A percentile compares a stretch with the other conserved stretches of the same genome.
These are phyloP conservation scores for Novymonas esmeraldas DNA, from an alignment of 208 protist genomes.

Conservation along the genomic window DNA sequence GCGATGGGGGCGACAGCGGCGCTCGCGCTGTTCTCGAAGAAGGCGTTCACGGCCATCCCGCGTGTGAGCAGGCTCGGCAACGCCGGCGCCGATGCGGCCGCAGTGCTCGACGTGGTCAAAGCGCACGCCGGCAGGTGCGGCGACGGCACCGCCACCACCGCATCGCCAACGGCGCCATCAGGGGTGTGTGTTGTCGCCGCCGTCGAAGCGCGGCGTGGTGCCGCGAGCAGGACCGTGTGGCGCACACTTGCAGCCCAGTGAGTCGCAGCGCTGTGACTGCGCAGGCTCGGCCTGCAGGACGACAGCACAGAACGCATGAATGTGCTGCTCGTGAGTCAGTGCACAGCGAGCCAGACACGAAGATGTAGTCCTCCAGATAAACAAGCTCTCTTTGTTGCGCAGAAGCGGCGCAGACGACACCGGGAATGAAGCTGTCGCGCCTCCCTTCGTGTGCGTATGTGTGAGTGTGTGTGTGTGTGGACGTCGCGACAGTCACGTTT, in stretches of 20 bases:
- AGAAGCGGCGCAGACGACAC: no score
- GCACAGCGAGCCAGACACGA: no score
- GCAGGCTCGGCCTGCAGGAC: not conserved
- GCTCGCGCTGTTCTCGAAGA: slow-evolving; percentile 54
- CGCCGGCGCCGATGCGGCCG: not conserved
- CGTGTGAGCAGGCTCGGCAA: slow-evolving; percentile 5
- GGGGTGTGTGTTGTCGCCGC: no score
- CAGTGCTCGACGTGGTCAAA: not conserved
- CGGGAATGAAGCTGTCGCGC: no score
- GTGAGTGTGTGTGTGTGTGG: no score
- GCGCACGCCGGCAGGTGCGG: not conserved
- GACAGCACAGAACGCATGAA: not conserved
- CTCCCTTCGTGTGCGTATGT: no score
- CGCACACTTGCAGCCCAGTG: not conserved
- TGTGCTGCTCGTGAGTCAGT: no score
- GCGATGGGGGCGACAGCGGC: slow-evolving; percentile 50
- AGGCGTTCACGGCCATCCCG: slow-evolving; percentile 53
- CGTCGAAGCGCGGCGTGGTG: no score
- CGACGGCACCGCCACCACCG: no score
- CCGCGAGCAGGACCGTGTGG: not conserved
- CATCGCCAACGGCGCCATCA: not conserved
- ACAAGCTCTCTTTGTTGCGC: no score
- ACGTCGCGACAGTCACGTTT: no score
- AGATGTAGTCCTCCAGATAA: no score
- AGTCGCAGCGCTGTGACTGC: not conserved